These are phyloP conservation scores for Torulaspora pretoriensis DNA, from an alignment of 1,139 yeast genomes.

Conservation along the genomic window DNA sequence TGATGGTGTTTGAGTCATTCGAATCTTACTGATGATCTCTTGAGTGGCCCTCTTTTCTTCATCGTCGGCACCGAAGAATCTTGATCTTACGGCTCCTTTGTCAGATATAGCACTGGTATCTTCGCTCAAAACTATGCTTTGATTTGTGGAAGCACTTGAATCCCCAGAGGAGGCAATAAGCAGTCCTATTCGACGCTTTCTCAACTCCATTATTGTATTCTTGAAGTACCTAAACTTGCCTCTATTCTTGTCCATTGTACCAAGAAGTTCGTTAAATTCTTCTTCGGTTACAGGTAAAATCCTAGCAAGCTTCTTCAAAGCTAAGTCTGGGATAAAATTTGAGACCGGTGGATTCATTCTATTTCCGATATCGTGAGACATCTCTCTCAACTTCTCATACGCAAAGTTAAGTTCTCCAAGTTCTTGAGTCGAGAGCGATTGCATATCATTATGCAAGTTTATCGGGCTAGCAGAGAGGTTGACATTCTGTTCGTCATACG, in stretches of 20 bases:
- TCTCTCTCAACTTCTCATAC: slow-evolving; percentile 42
- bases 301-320: slow-evolving; percentile 53
- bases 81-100: slow-evolving; percentile 17
- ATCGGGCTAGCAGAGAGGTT: slow-evolving; percentile 17
- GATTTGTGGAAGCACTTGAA: slow-evolving; percentile 6
- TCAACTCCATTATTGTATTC: slow-evolving; percentile 41
- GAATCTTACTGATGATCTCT: slow-evolving; percentile 20
- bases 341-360: slow-evolving; percentile 37
- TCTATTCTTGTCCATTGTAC: slow-evolving; percentile 41
- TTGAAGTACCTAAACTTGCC: slow-evolving; percentile 49
- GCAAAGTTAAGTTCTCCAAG: slow-evolving; percentile 30
- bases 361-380: slow-evolving; percentile 45
- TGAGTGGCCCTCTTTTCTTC: slow-evolving; percentile 17
- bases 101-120: slow-evolving; percentile 16
- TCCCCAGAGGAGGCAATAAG: slow-evolving; percentile 5
- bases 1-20: slow-evolving; percentile 15
- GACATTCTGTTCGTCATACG: slow-evolving; percentile 1
- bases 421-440: slow-evolving; percentile 33
- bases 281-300: slow-evolving; percentile 50
- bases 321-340: slow-evolving; percentile 46
- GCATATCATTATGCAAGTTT: slow-evolving; percentile 16
- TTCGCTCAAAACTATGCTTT: slow-evolving; percentile 17
- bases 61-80: slow-evolving; percentile 17
- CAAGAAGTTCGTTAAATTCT: slow-evolving; percentile 47
- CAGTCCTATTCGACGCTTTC: slow-evolving; percentile 28